Conservation (phyloP, 345 rosid species). For the Syzygium jambos region DNA sequence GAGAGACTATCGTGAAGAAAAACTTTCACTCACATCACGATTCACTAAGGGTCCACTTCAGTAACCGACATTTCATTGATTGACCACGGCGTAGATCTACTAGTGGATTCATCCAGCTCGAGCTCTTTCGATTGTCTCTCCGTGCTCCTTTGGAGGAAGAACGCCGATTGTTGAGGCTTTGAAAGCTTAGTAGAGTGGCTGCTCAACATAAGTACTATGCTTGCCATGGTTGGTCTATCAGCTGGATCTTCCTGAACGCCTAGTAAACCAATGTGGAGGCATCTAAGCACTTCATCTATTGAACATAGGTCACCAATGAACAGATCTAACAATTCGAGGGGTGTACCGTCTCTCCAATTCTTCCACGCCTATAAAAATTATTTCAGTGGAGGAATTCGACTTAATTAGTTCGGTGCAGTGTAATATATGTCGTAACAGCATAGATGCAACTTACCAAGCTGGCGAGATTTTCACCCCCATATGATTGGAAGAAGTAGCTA, state of each 20-base stretch:
- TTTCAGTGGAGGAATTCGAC: background rate
- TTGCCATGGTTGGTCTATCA: conserved; percentile 20
- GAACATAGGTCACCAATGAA: conserved; percentile 1
- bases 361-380: conserved; percentile 17
- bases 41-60: too few relatives aligned
- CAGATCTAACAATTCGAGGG: conserved; percentile 7
- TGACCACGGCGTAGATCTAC: too few relatives aligned
- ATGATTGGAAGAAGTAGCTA: conserved; percentile 10
- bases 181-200: conserved; percentile 5
- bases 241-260: conserved; percentile 17
- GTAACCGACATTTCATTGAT: too few relatives aligned
- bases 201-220: conserved; percentile 4
- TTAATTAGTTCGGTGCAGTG: too few relatives aligned
- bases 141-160: background rate
- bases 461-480: background rate
- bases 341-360: conserved; percentile 5
- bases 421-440: too few relatives aligned
- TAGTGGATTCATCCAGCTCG: too few relatives aligned
- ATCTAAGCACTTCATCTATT: conserved; percentile 12
- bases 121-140: too few relatives aligned
- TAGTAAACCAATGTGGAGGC: conserved; percentile 17
- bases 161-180: conserved; percentile 8
- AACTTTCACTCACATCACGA: too few relatives aligned
- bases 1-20: too few relatives aligned
- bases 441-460: background rate